Evolutionary conservation across 495 filamentous ascomycete species (phyloP).

Genomic region (Sporormia fimetaria): DNA sequence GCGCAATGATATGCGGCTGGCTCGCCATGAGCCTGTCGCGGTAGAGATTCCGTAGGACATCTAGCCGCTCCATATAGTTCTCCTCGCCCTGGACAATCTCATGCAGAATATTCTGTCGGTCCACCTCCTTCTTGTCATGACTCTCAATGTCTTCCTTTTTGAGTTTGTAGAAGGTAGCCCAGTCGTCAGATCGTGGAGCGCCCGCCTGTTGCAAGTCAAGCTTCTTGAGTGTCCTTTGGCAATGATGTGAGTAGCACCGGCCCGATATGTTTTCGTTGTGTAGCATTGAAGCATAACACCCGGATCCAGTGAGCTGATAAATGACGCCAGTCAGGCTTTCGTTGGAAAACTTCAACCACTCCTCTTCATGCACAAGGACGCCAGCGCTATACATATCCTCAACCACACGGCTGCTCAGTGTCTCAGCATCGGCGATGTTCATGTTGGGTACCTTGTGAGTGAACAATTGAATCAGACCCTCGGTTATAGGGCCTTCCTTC

Average conservation of each 20-base stretch:
- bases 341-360: slow-evolving; percentile 88
- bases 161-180: slow-evolving; percentile 83
- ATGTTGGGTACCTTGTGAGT: slow-evolving; percentile 96
- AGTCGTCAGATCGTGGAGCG: slow-evolving; percentile 62
- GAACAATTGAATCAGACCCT: slow-evolving; percentile 81
- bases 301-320: slow-evolving; percentile 84
- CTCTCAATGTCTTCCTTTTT: slow-evolving; percentile 60
- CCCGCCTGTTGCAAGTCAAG: slow-evolving; percentile 68
- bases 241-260: slow-evolving; percentile 89
- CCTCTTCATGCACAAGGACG: slow-evolving; percentile 77
- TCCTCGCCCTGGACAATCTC: slow-evolving; percentile 95
- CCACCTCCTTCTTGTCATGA: slow-evolving; percentile 72
- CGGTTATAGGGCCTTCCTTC: slow-evolving; percentile 66
- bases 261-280: slow-evolving; percentile 64
- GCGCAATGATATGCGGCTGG: slow-evolving; percentile 70
- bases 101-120: slow-evolving; percentile 88
- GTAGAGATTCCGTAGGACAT: slow-evolving; percentile 74
- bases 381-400: slow-evolving; percentile 68
- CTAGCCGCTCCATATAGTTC: slow-evolving; percentile 73
- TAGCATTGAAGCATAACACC: slow-evolving; percentile 77
- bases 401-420: slow-evolving; percentile 67
- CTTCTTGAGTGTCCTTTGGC: slow-evolving; percentile 87
- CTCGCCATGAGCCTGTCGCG: slow-evolving; percentile 63
- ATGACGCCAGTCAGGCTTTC: slow-evolving; percentile 74
- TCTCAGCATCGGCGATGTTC: slow-evolving; percentile 96